phyloP scores from a whole-genome alignment of 495 filamentous ascomycete genomes.

The Paragyromitra xinjiangensis region DNA sequence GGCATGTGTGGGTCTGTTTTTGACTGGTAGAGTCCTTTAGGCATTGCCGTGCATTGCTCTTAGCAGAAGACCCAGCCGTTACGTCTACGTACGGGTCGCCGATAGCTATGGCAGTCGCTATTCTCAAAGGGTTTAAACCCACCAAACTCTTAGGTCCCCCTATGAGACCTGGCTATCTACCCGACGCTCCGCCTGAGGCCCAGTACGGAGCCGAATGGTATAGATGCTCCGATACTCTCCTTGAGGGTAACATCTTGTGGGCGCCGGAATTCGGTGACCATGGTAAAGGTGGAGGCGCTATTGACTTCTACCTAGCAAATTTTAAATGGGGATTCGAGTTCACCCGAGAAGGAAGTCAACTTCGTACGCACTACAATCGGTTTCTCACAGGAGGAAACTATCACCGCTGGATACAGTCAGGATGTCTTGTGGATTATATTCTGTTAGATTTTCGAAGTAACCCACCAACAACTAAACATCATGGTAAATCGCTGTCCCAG shows the following conservation, averaged over 20 bases:
- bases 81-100: background rate
- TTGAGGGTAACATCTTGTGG: background rate
- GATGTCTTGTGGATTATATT: background rate
- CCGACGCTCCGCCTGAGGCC: background rate
- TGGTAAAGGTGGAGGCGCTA: slow-evolving; percentile 11
- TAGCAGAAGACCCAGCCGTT: background rate
- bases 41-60: background rate
- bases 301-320: slow-evolving; percentile 20
- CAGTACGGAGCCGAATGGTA: background rate
- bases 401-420: too few relatives aligned
- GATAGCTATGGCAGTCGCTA: background rate
- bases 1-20: background rate
- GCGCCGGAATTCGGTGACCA: slow-evolving; percentile 8
- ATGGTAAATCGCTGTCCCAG: background rate
- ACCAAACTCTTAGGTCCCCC: too few relatives aligned
- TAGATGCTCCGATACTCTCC: background rate
- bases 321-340: slow-evolving; percentile 25
- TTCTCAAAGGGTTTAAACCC: too few relatives aligned
- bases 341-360: background rate
- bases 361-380: background rate
- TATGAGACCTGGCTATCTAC: background rate
- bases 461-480: background rate
- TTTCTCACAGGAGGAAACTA: too few relatives aligned
- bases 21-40: background rate
- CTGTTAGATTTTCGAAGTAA: background rate